Percentiles rank a stretch among this genome's conserved stretches.
Conservation (phyloP, 2,329 filamentous ascomycete species). For the Penicillium griseofulvum region DNA sequence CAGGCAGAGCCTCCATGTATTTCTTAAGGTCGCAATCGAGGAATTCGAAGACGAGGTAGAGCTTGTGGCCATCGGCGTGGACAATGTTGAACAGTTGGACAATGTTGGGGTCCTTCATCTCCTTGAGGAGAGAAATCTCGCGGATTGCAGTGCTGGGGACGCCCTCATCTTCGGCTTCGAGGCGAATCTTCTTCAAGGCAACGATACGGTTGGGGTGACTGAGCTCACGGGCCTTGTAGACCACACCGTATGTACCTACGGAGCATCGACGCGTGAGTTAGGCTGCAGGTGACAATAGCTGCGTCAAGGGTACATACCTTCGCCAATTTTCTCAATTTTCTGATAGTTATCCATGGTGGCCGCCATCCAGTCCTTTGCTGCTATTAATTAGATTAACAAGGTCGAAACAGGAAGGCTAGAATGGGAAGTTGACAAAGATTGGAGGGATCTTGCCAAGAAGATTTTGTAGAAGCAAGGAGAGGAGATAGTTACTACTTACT, state of each 20-base stretch:
- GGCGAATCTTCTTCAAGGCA: slow-evolving; percentile 90
- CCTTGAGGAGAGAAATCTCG: slow-evolving; percentile 90
- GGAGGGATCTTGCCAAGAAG: slow-evolving; percentile 7
- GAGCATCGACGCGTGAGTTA: slow-evolving; percentile 17
- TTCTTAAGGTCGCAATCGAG: slow-evolving; percentile 91
- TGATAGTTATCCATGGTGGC: slow-evolving; percentile 86
- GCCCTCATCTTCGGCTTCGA: slow-evolving; percentile 92
- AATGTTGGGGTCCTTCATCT: slow-evolving; percentile 90
- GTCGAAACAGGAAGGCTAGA: neutral
- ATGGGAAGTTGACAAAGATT: slow-evolving; percentile 6
- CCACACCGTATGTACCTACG: slow-evolving; percentile 86
- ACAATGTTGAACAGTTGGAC: slow-evolving; percentile 87
- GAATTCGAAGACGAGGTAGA: slow-evolving; percentile 90
- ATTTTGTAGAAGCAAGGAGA: slow-evolving; percentile 19
- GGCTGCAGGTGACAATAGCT: neutral
- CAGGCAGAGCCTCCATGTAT: slow-evolving; percentile 88
- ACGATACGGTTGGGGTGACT: slow-evolving; percentile 79
- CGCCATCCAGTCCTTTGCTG: slow-evolving; percentile 2
- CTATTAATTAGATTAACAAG: slow-evolving; percentile 5
- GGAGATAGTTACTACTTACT: neutral
- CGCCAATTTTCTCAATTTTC: slow-evolving; percentile 93
- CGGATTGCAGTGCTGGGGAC: slow-evolving; percentile 90
- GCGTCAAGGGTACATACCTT: slow-evolving; percentile 61
- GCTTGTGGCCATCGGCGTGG: slow-evolving; percentile 89
- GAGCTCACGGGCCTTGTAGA: slow-evolving; percentile 90